Base-by-base conservation (phyloP, 768 basidiomycete genomes). In the Phlegmacium glaucopus region DNA sequence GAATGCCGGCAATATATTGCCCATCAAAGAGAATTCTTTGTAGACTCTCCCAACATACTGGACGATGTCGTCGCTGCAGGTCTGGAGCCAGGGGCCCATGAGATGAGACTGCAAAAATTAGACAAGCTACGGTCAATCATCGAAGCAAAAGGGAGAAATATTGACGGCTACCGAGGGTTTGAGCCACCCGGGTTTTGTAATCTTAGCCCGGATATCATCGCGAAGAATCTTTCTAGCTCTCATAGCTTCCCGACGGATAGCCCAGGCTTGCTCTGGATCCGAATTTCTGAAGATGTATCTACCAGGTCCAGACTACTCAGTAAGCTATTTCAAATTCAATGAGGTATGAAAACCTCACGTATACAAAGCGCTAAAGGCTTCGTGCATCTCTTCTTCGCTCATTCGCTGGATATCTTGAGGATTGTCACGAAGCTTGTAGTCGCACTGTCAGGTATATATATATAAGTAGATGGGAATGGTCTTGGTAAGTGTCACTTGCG, bases 201-300 rank as follows among this genome's bases (percentile, higher is more conserved):
- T 12, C 16, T 47, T 49, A 7, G 4, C 11, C 8, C 10, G 5
- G 9, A 43, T 37, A 13, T 49, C 42, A 0, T 27, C 17, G n/a
- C 32, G 36, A 18, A 63, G 38, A 2, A 41, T 13, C 7, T 41
- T 15, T 15, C 50, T 52, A 1, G 56, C 49, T 17, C 46, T 16
- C 8, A 60, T n/a, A 2, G 62, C 62, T 11, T 35, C 35, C 29
- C 29, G 35, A 9, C 58, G 53, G 6, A 53, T 43, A 4, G 39
- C 42, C 58, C 58, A 63, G 13, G 53, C 58, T 18, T 46, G 29
- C 38, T 60, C 60, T n/a, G 60, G 48, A 38, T 64, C 54, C 3
- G 42, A 37, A 34, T 57, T 61, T 11, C 54, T 55, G 40, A 61
- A 61, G 10, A 61, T 40, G 39, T 47, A 61, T 25, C 60, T 64